phyloP scores from a whole-genome alignment of 2,329 filamentous ascomycete genomes.

The Plectosphaerella plurivora region DNA sequence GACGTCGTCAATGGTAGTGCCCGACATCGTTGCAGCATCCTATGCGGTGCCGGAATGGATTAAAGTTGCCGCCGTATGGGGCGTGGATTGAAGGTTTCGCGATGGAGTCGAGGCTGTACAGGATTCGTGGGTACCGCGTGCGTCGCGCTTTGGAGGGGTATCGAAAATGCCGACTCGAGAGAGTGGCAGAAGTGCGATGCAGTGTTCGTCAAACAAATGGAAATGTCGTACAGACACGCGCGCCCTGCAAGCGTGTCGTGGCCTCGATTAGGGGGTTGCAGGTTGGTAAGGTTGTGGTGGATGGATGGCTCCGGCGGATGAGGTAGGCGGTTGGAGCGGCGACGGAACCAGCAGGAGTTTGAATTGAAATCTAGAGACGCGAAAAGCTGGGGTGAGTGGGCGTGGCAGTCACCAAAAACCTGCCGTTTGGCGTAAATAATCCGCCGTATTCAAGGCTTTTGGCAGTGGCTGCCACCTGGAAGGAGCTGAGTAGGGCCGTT shows the following conservation, averaged over 20 bases:
- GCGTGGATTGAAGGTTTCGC: not conserved
- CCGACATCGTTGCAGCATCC: slow-evolving; percentile 43
- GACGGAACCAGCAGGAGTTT: slow-evolving; percentile 8
- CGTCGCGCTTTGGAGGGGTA: slow-evolving; percentile 6
- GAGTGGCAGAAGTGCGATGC: slow-evolving; percentile 1
- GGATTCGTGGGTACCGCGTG: not conserved
- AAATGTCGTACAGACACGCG: not conserved
- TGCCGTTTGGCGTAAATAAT: slow-evolving; percentile 32
- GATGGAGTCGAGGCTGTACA: not conserved
- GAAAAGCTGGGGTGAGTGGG: slow-evolving; percentile 29
- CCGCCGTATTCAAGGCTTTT: slow-evolving; percentile 25
- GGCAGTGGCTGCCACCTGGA: not conserved
- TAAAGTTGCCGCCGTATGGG: not conserved
- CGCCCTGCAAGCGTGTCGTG: not conserved
- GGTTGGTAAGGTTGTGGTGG: not conserved
- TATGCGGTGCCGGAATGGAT: not conserved
- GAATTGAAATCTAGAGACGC: slow-evolving; percentile 30
- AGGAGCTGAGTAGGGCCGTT: not conserved
- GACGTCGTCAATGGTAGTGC: slow-evolving; percentile 57
- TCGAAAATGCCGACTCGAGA: not conserved
- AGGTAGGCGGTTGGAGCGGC: not conserved
- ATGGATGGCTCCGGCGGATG: no score
- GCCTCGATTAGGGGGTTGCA: not conserved
- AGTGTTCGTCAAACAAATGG: not conserved
- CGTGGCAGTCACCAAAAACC: slow-evolving; percentile 25